Conservation (phyloP, 2,329 filamentous ascomycete species). For the Aspergillus pseudotamarii region DNA sequence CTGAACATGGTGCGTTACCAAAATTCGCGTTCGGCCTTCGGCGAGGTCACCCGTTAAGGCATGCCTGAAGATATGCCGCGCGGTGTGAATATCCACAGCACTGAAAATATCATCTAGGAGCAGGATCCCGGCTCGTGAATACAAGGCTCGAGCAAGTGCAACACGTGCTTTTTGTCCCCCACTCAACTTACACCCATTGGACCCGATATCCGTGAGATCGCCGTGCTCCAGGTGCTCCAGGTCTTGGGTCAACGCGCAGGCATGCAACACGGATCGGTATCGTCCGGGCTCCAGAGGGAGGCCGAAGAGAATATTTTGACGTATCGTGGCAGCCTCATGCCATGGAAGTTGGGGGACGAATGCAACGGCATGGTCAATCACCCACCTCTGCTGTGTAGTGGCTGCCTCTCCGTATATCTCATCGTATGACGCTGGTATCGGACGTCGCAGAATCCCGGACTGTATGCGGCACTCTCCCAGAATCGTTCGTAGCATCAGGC, state of each 20-base stretch:
- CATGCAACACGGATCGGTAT: constrained; percentile 68
- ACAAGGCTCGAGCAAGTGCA: constrained; percentile 74
- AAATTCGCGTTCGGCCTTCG: constrained; percentile 68
- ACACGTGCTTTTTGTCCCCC: constrained; percentile 82
- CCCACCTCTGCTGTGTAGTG: constrained; percentile 53
- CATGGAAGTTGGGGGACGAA: constrained; percentile 76
- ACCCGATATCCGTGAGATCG: constrained; percentile 75
- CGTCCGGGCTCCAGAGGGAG: constrained; percentile 66
- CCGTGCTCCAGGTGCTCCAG: constrained; percentile 72
- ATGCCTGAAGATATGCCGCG: constrained; percentile 73
- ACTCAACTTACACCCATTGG: constrained; percentile 80
- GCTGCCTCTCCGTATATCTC: not conserved
- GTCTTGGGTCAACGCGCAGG: constrained; percentile 73
- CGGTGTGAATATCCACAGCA: constrained; percentile 76
- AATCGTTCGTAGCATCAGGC: constrained; percentile 71
- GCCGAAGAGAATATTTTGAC: constrained; percentile 75
- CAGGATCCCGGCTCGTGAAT: constrained; percentile 73
- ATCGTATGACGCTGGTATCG: not conserved
- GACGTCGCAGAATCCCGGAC: constrained; percentile 48
- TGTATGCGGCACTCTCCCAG: constrained; percentile 75
- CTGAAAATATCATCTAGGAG: constrained; percentile 81
- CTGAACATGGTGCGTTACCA: constrained; percentile 79
- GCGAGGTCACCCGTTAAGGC: constrained; percentile 71
- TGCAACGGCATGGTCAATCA: constrained; percentile 69
- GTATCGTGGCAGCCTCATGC: constrained; percentile 77